Percentiles rank a stretch among this genome's conserved stretches.
These are phyloP conservation scores for Coemansia sp. DNA, from an alignment of 192 early-diverging fungal species.

Conservation along the genomic window DNA sequence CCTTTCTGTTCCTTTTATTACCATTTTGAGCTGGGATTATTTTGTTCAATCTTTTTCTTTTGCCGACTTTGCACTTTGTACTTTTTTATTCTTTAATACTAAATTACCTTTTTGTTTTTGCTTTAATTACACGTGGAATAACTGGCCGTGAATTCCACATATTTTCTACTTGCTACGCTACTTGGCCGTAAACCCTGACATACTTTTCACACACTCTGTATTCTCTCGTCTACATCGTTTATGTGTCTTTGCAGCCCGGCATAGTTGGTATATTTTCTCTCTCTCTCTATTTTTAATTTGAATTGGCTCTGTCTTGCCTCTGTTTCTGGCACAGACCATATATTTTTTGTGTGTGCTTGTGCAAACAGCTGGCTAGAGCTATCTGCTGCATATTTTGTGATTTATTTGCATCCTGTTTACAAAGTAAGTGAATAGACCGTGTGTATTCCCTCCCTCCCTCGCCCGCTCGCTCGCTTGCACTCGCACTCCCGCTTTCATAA, in stretches of 20 bases:
- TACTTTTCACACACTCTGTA: too few relatives aligned
- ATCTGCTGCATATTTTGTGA: too few relatives aligned
- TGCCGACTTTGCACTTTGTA: background rate
- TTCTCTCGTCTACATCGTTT: background rate
- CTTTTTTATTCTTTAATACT: background rate
- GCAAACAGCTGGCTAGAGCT: too few relatives aligned
- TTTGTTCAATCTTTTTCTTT: background rate
- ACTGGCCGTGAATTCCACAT: too few relatives aligned
- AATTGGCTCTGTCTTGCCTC: background rate
- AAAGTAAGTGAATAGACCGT: too few relatives aligned
- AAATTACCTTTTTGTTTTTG: constrained; percentile 1
- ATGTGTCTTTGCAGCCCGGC: background rate
- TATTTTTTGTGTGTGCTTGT: background rate
- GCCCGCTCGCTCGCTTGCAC: too few relatives aligned
- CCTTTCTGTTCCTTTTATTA: too few relatives aligned
- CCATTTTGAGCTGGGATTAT: background rate
- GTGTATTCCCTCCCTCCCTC: too few relatives aligned
- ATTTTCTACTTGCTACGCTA: background rate
- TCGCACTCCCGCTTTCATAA: too few relatives aligned
- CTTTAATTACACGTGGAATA: too few relatives aligned
- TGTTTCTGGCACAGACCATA: background rate
- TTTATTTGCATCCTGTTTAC: too few relatives aligned
- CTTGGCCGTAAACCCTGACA: too few relatives aligned
- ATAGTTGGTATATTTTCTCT: background rate
- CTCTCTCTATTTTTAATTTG: background rate